Evolutionary conservation across 495 filamentous ascomycete genomes (phyloP).

Genomic region (Lichenothelia convexa): DNA sequence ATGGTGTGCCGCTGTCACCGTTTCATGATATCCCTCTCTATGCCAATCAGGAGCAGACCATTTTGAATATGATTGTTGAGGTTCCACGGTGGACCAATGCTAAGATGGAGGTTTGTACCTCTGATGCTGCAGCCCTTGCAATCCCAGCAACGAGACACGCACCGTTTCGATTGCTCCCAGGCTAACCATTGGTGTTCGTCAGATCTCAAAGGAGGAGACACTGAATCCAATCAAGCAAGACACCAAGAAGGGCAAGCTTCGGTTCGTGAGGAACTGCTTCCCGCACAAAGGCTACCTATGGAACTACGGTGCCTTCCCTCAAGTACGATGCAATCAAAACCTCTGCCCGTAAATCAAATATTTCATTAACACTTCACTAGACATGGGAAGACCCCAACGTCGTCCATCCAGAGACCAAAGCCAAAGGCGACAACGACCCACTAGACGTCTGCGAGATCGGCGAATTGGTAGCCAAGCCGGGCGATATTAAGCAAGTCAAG

Average conservation of each 20-base stretch:
- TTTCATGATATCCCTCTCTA: constrained; percentile 99
- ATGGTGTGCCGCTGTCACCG: constrained; percentile 80
- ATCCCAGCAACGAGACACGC: background rate
- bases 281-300: constrained; percentile 99
- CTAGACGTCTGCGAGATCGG: constrained; percentile 99
- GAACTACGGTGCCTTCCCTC: constrained; percentile 99
- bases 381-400: constrained; percentile 98
- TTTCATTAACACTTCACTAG: constrained; percentile 24
- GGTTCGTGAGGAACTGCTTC: constrained; percentile 99
- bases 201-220: constrained; percentile 95
- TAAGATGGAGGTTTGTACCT: constrained; percentile 72
- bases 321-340: constrained; percentile 32
- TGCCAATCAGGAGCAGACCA: constrained; percentile 78
- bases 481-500: constrained; percentile 99
- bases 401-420: constrained; percentile 96
- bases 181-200: constrained; percentile 1
- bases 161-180: background rate
- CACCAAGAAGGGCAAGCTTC: constrained; percentile 79
- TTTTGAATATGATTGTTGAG: constrained; percentile 99
- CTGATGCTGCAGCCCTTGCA: background rate
- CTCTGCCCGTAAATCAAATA: constrained; percentile 8
- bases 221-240: constrained; percentile 96
- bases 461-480: constrained; percentile 84
- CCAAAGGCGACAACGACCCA: constrained; percentile 98
- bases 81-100: constrained; percentile 99